phyloP scores from a whole-genome alignment of 768 basidiomycete genomes.

The Filobasidium floriforme region DNA sequence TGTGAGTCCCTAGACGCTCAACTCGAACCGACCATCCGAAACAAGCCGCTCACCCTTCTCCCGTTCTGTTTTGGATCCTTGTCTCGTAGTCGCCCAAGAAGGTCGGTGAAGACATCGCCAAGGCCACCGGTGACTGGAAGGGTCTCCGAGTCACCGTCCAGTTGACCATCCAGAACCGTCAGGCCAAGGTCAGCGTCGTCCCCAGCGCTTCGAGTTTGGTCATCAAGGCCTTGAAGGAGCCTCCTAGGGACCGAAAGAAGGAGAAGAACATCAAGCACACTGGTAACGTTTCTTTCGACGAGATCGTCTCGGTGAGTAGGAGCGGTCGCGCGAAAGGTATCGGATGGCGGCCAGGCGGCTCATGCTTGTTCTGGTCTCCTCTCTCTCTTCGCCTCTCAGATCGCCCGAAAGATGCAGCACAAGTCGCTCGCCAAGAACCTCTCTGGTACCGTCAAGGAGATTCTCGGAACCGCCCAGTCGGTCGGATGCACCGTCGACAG shows the following conservation, averaged over 20 bases:
- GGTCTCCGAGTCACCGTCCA: slow-evolving; percentile 98
- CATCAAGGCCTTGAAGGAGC: slow-evolving; percentile 97
- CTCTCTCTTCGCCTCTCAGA: slow-evolving; percentile 41
- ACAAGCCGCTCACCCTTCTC: not conserved
- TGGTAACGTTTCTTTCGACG: slow-evolving; percentile 87
- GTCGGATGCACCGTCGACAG: slow-evolving; percentile 96
- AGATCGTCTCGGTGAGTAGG: slow-evolving; percentile 62
- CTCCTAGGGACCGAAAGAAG: slow-evolving; percentile 98
- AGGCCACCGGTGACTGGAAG: slow-evolving; percentile 97
- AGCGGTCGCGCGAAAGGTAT: not conserved
- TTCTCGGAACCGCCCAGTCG: slow-evolving; percentile 93
- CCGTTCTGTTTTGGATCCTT: not conserved
- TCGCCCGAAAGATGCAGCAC: slow-evolving; percentile 89
- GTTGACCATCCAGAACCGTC: slow-evolving; percentile 99
- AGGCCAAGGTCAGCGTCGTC: slow-evolving; percentile 92
- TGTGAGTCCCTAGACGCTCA: slow-evolving; percentile 53
- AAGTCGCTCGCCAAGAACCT: slow-evolving; percentile 92
- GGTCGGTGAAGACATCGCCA: slow-evolving; percentile 99
- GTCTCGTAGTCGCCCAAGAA: slow-evolving; percentile 99
- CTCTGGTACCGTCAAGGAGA: slow-evolving; percentile 87
- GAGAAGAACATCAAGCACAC: slow-evolving; percentile 99
- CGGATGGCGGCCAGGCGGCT: not conserved
- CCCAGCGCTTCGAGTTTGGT: slow-evolving; percentile 95
- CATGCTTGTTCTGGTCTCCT: not conserved
- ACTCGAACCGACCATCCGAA: not conserved